Percentiles rank a stretch among this genome's conserved stretches.
phyloP scores from a whole-genome alignment of 2,329 filamentous ascomycete genomes.

The Chaetomiaceae sp. region DNA sequence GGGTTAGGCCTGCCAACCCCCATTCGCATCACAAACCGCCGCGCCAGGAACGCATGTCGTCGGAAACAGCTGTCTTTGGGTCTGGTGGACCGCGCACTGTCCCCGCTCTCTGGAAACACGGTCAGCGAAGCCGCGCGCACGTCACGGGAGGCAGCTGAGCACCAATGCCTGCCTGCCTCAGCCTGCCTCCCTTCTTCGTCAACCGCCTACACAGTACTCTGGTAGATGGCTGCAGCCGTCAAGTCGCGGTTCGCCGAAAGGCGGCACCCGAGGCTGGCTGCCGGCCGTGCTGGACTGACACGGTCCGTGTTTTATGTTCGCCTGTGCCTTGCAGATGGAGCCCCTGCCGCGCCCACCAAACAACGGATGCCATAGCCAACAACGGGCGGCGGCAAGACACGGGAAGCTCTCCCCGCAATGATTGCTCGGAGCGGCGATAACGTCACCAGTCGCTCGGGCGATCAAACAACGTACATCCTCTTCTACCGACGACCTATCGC shows the following conservation, averaged over 20 bases:
- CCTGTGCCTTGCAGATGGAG: conserved; percentile 21
- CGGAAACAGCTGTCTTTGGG: too few species aligned
- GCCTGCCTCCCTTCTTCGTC: too few species aligned
- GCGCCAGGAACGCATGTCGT: too few species aligned
- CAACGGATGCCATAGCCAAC: conserved; percentile 15
- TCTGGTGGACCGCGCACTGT: too few species aligned
- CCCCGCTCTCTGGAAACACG: too few species aligned
- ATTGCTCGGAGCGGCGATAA: conserved; percentile 17
- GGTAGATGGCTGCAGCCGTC: conserved; percentile 8
- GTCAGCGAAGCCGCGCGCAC: too few species aligned
- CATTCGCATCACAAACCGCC: too few species aligned
- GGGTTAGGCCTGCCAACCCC: too few species aligned
- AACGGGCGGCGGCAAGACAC: conserved; percentile 15
- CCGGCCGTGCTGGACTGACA: conserved; percentile 19
- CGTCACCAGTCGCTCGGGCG: conserved; percentile 15
- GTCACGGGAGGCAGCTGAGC: too few species aligned
- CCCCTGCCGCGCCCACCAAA: conserved; percentile 15
- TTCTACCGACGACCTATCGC: conserved; percentile 11
- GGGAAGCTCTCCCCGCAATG: conserved; percentile 22
- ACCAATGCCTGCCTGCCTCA: background rate
- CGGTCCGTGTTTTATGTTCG: conserved; percentile 22
- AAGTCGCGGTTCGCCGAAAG: conserved; percentile 4
- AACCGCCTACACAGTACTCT: too few species aligned
- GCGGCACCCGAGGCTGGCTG: conserved; percentile 10
- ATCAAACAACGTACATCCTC: conserved; percentile 24